Evolutionary conservation across 2,329 filamentous ascomycete genomes (phyloP), one percentile per base, ranked within the genome.

Genomic region (Fusarium musae): DNA sequence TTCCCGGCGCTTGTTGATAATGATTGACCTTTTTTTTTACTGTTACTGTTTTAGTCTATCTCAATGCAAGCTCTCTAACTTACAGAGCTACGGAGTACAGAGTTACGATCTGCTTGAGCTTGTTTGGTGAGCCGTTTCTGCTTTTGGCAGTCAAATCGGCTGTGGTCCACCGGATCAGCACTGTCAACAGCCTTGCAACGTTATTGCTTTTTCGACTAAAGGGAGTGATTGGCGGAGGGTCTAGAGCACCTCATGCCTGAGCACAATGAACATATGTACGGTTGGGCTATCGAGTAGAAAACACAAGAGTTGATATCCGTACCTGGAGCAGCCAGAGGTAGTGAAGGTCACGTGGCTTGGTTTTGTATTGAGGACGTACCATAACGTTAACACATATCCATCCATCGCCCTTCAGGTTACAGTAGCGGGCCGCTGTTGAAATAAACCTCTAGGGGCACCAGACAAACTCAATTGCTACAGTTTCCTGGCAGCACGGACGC

Each of bases 101-200:
- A 67, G 70, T 74, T 40, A 28, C 66, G 60, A 46, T 53, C 39
- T 60, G 32, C 43, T 52, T 37, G 34, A 40, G 50, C 34, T 53
- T 43, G 64, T 49, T 66, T 59, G 43, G 43, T 59, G 70, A 66
- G 61, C 70, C 26, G 36, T 70, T 73, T 62, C 70, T 73, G 60
- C 39, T 54, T 73, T 66, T 61, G 65, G 64, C 16, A 70, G 49
- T 39, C n/a, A 44, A 43, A 59, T 73, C 59, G 53, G 66, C 21
- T 32, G 47, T 32, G 63, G 54, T 62, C 63, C 67, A 69, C 71
- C 59, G 58, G 72, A 59, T 69, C 47, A 62, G 39, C 70, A 57
- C 57, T 57, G 57, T 28, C 47, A 63, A 46, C 47, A 53, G 34
- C 52, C 46, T 56, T 61, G 37, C 10, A 49, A 44, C 52, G 54